These are phyloP conservation scores for Pythium sp. DNA, from an alignment of 352 stramenopile species.

Conservation along the genomic window DNA sequence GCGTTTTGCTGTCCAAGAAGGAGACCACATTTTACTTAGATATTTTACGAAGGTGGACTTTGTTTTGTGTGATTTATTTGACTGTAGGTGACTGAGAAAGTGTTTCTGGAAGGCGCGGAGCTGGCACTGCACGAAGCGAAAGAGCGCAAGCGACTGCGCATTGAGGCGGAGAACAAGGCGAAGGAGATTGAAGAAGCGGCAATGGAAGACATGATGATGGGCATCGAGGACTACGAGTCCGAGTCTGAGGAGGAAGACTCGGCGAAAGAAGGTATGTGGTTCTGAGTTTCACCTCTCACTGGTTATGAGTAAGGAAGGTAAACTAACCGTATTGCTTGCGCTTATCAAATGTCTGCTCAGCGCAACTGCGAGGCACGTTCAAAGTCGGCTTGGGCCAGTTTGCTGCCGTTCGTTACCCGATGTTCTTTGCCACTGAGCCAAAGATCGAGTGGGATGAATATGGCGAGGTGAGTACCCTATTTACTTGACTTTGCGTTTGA, in stretches of 20 bases:
- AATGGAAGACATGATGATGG: constrained; percentile 92
- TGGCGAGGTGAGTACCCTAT: constrained; percentile 48
- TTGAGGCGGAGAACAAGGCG: constrained; percentile 85
- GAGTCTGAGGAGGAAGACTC: constrained; percentile 75
- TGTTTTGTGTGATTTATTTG: not conserved
- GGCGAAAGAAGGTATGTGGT: constrained; percentile 50
- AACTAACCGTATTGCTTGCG: not conserved
- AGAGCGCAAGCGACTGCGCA: constrained; percentile 74
- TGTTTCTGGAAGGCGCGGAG: constrained; percentile 82
- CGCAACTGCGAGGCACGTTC: constrained; percentile 82
- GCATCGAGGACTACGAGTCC: constrained; percentile 87
- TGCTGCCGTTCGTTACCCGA: constrained; percentile 77
- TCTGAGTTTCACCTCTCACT: not conserved
- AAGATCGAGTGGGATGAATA: constrained; percentile 91
- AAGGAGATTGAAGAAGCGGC: constrained; percentile 87
- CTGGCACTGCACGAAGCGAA: constrained; percentile 86
- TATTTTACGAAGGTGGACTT: not conserved
- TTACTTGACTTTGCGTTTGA: not conserved
- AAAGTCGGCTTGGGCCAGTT: constrained; percentile 86
- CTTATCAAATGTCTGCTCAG: constrained; percentile 22
- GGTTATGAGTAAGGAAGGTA: not conserved
- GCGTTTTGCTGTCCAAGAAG: constrained; percentile 3
- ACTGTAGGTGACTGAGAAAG: constrained; percentile 47
- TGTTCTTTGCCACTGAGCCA: constrained; percentile 85
- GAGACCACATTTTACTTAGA: not conserved